These are phyloP conservation scores for Didymella pomorum DNA, from an alignment of 2,329 filamentous ascomycete species.

Conservation along the genomic window DNA sequence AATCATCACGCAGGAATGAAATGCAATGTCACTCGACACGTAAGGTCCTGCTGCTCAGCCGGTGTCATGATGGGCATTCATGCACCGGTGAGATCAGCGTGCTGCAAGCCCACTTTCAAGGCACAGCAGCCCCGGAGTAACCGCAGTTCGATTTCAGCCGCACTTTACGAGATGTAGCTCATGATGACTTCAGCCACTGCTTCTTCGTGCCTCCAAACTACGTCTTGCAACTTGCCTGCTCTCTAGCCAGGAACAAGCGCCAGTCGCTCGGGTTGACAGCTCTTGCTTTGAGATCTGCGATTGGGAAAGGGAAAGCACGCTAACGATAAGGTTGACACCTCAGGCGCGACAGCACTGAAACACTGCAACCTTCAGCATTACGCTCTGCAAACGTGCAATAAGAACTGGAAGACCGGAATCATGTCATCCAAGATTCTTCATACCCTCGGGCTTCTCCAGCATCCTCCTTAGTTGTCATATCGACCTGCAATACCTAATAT, in stretches of 20 bases:
- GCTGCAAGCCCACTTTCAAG: slow-evolving; percentile 14
- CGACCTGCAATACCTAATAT: neutral
- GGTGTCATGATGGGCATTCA: slow-evolving; percentile 8
- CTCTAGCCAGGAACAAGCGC: slow-evolving; percentile 5
- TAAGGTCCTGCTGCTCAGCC: neutral
- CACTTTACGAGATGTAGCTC: neutral
- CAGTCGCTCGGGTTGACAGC: slow-evolving; percentile 3
- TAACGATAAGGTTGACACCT: slow-evolving; percentile 18
- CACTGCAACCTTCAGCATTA: slow-evolving; percentile 15
- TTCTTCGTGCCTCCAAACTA: neutral
- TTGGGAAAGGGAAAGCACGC: slow-evolving; percentile 16
- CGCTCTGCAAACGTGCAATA: slow-evolving; percentile 5
- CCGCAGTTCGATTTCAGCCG: neutral
- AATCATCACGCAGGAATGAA: neutral
- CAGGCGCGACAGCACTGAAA: slow-evolving; percentile 22
- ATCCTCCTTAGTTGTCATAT: slow-evolving; percentile 1
- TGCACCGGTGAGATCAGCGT: slow-evolving; percentile 20
- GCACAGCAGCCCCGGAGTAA: slow-evolving; percentile 8
- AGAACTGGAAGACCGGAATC: neutral
- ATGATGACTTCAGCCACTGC: neutral
- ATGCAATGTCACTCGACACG: slow-evolving; percentile 3
- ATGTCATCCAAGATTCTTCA: neutral
- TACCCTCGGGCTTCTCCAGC: neutral
- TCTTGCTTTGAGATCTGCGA: slow-evolving; percentile 1
- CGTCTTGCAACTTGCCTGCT: neutral